Conservation (phyloP, 2,329 filamentous ascomycete species). For the Lachnellula subtilissima region DNA sequence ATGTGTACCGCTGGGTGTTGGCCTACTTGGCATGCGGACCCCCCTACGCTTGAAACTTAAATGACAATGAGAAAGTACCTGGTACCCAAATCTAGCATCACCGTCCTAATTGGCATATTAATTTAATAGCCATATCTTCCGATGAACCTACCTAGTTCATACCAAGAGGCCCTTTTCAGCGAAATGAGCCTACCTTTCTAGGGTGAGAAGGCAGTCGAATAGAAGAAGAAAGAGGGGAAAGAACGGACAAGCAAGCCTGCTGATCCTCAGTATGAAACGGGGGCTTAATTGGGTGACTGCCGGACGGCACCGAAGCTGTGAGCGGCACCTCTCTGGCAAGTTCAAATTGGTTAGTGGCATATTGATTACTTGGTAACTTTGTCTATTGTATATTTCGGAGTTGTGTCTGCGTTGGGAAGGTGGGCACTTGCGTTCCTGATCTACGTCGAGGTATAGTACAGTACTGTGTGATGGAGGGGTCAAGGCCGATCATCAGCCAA, state of each 20-base stretch:
- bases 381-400: slow-evolving; percentile 3
- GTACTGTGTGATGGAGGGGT: not conserved
- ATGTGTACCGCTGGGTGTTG: not conserved
- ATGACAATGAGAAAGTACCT: not conserved
- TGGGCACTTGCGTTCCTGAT: slow-evolving; percentile 1
- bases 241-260: slow-evolving; percentile 2
- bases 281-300: slow-evolving; percentile 5
- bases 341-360: no score
- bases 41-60: no score
- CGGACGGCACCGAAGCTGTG: not conserved
- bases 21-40: no score
- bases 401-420: slow-evolving; percentile 11
- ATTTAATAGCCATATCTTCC: slow-evolving; percentile 1
- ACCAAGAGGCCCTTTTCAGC: slow-evolving; percentile 6
- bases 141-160: slow-evolving; percentile 2
- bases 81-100: not conserved
- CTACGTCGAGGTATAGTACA: not conserved
- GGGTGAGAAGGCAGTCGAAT: slow-evolving; percentile 5
- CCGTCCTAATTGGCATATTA: slow-evolving; percentile 8
- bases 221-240: not conserved
- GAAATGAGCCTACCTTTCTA: slow-evolving; percentile 14
- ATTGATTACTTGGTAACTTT: not conserved
- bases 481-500: not conserved
- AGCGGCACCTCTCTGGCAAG: not conserved
- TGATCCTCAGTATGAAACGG: slow-evolving; percentile 13